Conservation (phyloP, 345 rosid species). For the Noccaea bulbosa region DNA sequence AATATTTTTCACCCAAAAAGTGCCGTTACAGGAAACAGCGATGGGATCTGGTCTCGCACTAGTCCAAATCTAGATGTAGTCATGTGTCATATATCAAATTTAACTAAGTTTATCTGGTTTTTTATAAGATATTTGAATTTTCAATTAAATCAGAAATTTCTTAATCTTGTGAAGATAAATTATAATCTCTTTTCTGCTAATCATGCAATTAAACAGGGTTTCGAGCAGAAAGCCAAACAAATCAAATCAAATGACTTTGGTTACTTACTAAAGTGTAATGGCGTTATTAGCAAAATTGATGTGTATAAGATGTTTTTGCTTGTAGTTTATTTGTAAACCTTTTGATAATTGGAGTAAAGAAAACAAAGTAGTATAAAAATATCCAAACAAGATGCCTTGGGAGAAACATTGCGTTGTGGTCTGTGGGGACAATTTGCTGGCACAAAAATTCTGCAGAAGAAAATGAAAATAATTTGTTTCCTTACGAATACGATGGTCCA, state of each 20-base stretch:
- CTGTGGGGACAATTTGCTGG: constrained; percentile 40
- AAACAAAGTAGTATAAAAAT: constrained; percentile 10
- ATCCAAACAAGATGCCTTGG: constrained; percentile 28
- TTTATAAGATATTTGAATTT: no score
- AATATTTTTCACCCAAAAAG: no score
- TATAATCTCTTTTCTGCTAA: no score
- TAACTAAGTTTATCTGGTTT: no score
- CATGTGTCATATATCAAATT: no score
- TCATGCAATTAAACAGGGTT: no score
- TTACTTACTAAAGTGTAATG: not conserved
- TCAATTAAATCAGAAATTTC: no score
- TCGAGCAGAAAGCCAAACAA: no score
- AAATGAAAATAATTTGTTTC: constrained; percentile 28
- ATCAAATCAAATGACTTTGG: not conserved
- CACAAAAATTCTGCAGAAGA: constrained; percentile 19
- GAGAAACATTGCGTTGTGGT: constrained; percentile 37
- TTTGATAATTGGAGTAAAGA: not conserved
- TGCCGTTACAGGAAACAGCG: no score
- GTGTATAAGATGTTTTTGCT: not conserved
- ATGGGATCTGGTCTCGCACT: not conserved
- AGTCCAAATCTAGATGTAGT: not conserved
- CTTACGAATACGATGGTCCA: constrained; percentile 24
- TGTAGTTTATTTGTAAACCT: not conserved
- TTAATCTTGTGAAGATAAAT: no score
- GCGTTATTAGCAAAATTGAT: not conserved